These are phyloP conservation scores for Taxillus chinensis DNA, from an alignment of 164 flowering plant genomes.

Conservation along the genomic window DNA sequence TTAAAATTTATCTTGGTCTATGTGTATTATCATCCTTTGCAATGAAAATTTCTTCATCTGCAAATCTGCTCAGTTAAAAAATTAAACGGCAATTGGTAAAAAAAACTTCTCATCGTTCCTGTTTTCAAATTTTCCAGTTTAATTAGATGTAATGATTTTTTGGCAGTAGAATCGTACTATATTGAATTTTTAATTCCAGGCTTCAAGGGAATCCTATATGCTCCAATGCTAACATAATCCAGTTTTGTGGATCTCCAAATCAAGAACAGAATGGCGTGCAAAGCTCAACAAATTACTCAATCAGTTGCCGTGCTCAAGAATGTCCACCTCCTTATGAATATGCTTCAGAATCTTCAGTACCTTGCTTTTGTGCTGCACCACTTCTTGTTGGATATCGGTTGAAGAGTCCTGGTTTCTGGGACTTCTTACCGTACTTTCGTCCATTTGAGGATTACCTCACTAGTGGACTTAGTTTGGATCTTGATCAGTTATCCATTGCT, in stretches of 20 bases:
- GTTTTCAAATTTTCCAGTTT: neutral
- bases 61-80: neutral
- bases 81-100: neutral
- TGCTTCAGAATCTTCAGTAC: slow-evolving; percentile 28
- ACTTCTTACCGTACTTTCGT: slow-evolving; percentile 36
- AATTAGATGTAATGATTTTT: neutral
- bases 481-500: slow-evolving; percentile 13
- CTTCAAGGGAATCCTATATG: slow-evolving; percentile 76
- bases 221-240: slow-evolving; percentile 17
- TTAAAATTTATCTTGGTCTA: neutral
- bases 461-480: slow-evolving; percentile 34
- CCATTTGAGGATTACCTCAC: slow-evolving; percentile 41
- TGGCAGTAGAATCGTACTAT: neutral
- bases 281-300: slow-evolving; percentile 7
- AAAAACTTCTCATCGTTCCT: neutral
- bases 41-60: neutral
- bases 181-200: slow-evolving; percentile 25
- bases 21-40: neutral
- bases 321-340: slow-evolving; percentile 59
- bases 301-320: slow-evolving; percentile 20
- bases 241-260: slow-evolving; percentile 36
- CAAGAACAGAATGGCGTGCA: slow-evolving; percentile 4
- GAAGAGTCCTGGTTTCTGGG: slow-evolving; percentile 80
- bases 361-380: slow-evolving; percentile 75
- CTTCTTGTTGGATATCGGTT: slow-evolving; percentile 66